Conservation (phyloP, 768 basidiomycete genomes). For the Pulveroboletus ravenelii region DNA sequence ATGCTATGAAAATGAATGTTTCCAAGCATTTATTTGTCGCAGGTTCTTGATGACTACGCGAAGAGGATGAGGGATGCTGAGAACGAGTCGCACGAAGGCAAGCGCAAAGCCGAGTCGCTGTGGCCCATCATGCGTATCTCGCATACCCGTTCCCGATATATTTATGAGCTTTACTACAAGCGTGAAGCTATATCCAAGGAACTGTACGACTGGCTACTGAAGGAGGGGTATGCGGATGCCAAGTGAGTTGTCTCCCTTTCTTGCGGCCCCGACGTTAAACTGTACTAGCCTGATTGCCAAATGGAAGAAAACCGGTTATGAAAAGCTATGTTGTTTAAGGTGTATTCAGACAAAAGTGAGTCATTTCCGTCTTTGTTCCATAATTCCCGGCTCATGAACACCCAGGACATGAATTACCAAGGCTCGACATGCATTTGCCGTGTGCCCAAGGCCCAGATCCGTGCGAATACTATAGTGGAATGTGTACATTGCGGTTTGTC, state of each 20-base stretch:
- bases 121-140: conserved; percentile 99
- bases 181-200: conserved; percentile 91
- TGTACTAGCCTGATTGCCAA: conserved; percentile 83
- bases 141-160: conserved; percentile 92
- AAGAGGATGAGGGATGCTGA: conserved; percentile 99
- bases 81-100: conserved; percentile 97
- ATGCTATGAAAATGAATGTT: neutral
- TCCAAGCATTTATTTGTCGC: conserved; percentile 6
- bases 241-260: conserved; percentile 56
- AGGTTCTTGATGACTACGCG: conserved; percentile 97
- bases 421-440: conserved; percentile 98
- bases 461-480: conserved; percentile 87
- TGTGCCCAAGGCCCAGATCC: conserved; percentile 91
- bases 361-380: conserved; percentile 1
- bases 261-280: conserved; percentile 5
- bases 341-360: conserved; percentile 91
- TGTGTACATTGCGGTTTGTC: conserved; percentile 94
- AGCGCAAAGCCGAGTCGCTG: conserved; percentile 86
- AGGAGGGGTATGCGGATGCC: conserved; percentile 94
- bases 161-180: conserved; percentile 98
- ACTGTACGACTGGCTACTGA: conserved; percentile 96
- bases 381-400: conserved; percentile 8
- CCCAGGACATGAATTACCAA: conserved; percentile 97
- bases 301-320: conserved; percentile 99
- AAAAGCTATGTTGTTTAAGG: conserved; percentile 93